Evolutionary conservation across 2,329 filamentous ascomycete species (phyloP).

Genomic region (Hortaea sp.): DNA sequence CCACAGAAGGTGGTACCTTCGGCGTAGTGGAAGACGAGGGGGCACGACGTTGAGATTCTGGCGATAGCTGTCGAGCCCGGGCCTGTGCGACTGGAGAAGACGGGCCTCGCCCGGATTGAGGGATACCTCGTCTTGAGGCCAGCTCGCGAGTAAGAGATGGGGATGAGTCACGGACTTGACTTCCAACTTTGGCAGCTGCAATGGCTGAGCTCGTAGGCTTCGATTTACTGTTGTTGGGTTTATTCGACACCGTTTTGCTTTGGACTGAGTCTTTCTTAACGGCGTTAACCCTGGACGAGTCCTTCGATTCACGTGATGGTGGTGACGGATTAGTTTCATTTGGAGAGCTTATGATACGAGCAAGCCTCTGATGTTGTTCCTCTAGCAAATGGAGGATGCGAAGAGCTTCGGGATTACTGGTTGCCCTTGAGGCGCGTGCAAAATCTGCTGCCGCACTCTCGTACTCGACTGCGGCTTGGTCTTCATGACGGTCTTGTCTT

Average conservation of each 20-base stretch:
- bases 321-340: constrained; percentile 33
- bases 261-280: too few relatives aligned
- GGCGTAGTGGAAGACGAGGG: constrained; percentile 6
- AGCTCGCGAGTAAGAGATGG: constrained; percentile 29
- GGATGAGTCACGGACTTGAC: constrained; percentile 22
- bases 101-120: constrained; percentile 13
- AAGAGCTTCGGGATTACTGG: constrained; percentile 45
- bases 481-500: constrained; percentile 57
- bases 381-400: too few relatives aligned
- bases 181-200: constrained; percentile 15
- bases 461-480: constrained; percentile 78
- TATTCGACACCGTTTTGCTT: neutral
- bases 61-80: constrained; percentile 20
- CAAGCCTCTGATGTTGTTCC: neutral
- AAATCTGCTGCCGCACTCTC: constrained; percentile 82
- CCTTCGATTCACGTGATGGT: too few relatives aligned
- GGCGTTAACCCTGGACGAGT: too few relatives aligned
- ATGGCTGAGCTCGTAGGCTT: constrained; percentile 14
- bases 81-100: constrained; percentile 20
- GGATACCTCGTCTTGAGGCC: constrained; percentile 27
- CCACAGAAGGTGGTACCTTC: constrained; percentile 20
- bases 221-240: constrained; percentile 2
- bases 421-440: constrained; percentile 66
- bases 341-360: constrained; percentile 59
- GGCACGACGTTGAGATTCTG: constrained; percentile 18